phyloP scores from a whole-genome alignment of 371 early-diverging fungal genomes.

The Syncephalastrum contaminatum region DNA sequence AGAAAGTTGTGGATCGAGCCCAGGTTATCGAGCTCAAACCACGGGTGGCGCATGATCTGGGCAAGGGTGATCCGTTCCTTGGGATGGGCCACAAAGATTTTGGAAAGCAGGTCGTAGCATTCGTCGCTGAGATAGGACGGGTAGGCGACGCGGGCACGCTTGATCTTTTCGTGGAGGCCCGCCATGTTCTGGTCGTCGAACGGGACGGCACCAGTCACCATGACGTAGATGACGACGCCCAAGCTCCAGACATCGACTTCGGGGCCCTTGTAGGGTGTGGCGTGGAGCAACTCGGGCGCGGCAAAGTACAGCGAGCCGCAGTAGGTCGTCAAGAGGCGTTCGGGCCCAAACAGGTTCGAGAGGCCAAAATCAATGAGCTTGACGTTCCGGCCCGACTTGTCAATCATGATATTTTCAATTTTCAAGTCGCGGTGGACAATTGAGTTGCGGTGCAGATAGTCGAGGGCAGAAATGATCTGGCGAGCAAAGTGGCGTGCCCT shows the following conservation, averaged over 20 bases:
- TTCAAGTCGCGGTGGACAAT: constrained; percentile 98
- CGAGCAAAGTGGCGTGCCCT: constrained; percentile 88
- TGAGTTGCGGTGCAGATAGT: constrained; percentile 94
- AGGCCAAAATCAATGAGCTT: constrained; percentile 97
- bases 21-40: constrained; percentile 79
- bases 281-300: constrained; percentile 92
- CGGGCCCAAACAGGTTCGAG: constrained; percentile 87
- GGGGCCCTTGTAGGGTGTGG: constrained; percentile 88
- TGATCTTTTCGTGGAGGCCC: constrained; percentile 92
- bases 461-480: constrained; percentile 89
- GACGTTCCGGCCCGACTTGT: constrained; percentile 79
- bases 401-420: constrained; percentile 94
- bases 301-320: constrained; percentile 98
- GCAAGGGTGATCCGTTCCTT: constrained; percentile 72
- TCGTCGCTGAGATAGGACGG: constrained; percentile 82
- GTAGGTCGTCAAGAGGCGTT: constrained; percentile 83
- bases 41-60: constrained; percentile 77
- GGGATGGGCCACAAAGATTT: constrained; percentile 78
- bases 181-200: constrained; percentile 95
- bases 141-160: constrained; percentile 76
- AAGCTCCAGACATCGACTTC: constrained; percentile 97
- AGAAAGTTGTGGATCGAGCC: constrained; percentile 61
- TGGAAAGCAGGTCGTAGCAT: constrained; percentile 73
- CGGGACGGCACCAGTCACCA: constrained; percentile 94
- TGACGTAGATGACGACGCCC: constrained; percentile 94